Conservation (phyloP, 2,329 filamentous ascomycete species). For the Ophiocordyceps unilateralis region DNA sequence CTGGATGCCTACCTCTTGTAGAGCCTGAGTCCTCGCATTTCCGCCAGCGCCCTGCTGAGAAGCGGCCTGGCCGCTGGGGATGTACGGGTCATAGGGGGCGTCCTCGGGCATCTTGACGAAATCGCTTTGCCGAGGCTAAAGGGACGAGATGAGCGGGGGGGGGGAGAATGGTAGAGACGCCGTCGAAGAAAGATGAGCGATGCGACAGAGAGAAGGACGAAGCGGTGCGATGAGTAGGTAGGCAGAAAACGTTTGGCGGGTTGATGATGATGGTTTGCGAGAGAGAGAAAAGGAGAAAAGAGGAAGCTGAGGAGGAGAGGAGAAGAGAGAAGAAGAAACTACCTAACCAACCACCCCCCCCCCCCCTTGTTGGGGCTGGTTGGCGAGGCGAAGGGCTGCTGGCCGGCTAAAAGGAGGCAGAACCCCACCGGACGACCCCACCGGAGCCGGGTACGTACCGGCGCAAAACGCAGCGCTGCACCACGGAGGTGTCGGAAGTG, state of each 20-base stretch:
- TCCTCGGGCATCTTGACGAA: constrained; percentile 31
- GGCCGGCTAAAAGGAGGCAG: constrained; percentile 6
- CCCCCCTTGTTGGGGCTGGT: constrained; percentile 1
- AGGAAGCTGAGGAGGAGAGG: background rate
- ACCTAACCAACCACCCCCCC: constrained; percentile 2
- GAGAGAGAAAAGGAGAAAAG: background rate
- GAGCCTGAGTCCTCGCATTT: constrained; percentile 40
- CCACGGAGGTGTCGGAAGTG: constrained; percentile 7
- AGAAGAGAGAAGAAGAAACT: background rate
- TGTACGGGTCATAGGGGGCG: constrained; percentile 75
- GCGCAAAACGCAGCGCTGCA: constrained; percentile 8
- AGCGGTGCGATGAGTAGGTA: too few relatives aligned
- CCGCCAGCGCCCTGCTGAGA: constrained; percentile 24
- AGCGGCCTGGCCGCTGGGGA: constrained; percentile 48
- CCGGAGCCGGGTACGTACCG: background rate
- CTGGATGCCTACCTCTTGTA: constrained; percentile 59
- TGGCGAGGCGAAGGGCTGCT: constrained; percentile 12
- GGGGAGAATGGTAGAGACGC: constrained; percentile 3
- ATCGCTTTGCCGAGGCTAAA: background rate
- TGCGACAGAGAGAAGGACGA: background rate
- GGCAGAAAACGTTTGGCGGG: background rate
- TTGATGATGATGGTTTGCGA: background rate
- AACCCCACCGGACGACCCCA: too few relatives aligned
- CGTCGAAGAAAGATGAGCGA: constrained; percentile 1
- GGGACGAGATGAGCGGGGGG: background rate